phyloP scores from a whole-genome alignment of 1,139 yeast genomes.

The Candida sp. region DNA sequence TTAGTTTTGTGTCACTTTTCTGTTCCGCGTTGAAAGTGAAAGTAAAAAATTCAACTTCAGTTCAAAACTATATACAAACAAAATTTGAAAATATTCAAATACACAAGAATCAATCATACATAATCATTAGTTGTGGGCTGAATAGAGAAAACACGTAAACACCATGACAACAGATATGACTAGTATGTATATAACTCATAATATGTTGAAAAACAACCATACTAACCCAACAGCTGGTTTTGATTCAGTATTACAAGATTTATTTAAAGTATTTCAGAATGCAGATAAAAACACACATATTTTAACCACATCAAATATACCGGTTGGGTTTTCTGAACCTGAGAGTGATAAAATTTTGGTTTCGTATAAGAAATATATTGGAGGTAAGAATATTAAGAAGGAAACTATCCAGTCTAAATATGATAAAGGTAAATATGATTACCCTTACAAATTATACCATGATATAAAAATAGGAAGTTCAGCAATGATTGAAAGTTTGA shows the following conservation, averaged over 20 bases:
- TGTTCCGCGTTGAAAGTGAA: not conserved
- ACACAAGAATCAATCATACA: not conserved
- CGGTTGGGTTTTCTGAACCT: conserved; percentile 43
- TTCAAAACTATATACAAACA: not conserved
- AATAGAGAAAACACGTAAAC: not conserved
- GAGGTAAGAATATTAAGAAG: conserved; percentile 17
- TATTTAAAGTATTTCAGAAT: conserved; percentile 24
- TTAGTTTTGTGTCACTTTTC: no score
- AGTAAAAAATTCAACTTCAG: not conserved
- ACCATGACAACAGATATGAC: not conserved
- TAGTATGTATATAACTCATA: not conserved
- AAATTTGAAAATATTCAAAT: not conserved
- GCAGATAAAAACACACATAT: conserved; percentile 32
- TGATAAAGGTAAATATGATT: conserved; percentile 31
- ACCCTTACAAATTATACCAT: conserved; percentile 58
- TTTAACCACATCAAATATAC: conserved; percentile 36
- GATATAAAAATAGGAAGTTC: conserved; percentile 70
- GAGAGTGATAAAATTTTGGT: conserved; percentile 39
- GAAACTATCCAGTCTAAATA: conserved; percentile 21
- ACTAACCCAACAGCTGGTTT: conserved; percentile 7
- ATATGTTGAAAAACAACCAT: not conserved
- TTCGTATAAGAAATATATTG: conserved; percentile 34
- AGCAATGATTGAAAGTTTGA: conserved; percentile 41
- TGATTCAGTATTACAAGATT: conserved; percentile 12
- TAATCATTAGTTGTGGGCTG: not conserved